Percentiles rank a stretch among this genome's conserved stretches.
These are phyloP conservation scores for Saccharomycopsis microspora DNA, from an alignment of 805 yeast genomes.

Conservation along the genomic window DNA sequence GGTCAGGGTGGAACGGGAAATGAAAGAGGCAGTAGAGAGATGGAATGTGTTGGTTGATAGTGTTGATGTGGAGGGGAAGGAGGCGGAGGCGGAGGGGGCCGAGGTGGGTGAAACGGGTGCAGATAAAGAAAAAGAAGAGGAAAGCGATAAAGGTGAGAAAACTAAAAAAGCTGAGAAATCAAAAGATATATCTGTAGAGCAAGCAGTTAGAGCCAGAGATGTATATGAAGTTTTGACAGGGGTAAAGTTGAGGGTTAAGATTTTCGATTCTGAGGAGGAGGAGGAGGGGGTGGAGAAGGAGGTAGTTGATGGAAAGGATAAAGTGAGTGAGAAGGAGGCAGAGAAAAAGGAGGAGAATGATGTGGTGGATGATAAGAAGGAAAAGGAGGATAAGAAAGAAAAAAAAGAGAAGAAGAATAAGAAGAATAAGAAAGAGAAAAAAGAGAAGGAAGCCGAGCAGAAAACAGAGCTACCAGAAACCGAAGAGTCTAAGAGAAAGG, in stretches of 20 bases:
- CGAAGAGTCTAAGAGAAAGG: too few relatives aligned
- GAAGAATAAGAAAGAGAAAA: too few relatives aligned
- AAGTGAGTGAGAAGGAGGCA: not conserved
- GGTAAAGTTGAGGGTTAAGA: slow-evolving; percentile 23
- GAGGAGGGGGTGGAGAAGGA: slow-evolving; percentile 9
- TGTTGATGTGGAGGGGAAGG: slow-evolving; percentile 13
- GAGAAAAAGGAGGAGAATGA: not conserved
- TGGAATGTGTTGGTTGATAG: slow-evolving; percentile 39
- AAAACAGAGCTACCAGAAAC: too few relatives aligned
- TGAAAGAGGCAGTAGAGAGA: slow-evolving; percentile 32
- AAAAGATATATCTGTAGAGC: slow-evolving; percentile 21
- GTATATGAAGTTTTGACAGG: slow-evolving; percentile 27
- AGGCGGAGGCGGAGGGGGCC: slow-evolving; percentile 19
- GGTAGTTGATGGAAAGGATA: not conserved
- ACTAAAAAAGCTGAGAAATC: slow-evolving; percentile 15
- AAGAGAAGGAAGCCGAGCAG: too few relatives aligned
- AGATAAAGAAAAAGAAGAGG: slow-evolving; percentile 14
- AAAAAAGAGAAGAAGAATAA: not conserved
- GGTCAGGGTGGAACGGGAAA: slow-evolving; percentile 39
- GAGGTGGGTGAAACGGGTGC: slow-evolving; percentile 11
- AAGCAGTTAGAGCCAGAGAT: slow-evolving; percentile 30
- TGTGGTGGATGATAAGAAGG: slow-evolving; percentile 1
- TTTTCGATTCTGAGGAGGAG: slow-evolving; percentile 15
- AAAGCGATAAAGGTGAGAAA: slow-evolving; percentile 11
- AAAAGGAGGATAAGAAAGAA: slow-evolving; percentile 14